These are phyloP conservation scores for Daedaleopsis nitida DNA, from an alignment of 768 basidiomycete species.

Conservation along the genomic window DNA sequence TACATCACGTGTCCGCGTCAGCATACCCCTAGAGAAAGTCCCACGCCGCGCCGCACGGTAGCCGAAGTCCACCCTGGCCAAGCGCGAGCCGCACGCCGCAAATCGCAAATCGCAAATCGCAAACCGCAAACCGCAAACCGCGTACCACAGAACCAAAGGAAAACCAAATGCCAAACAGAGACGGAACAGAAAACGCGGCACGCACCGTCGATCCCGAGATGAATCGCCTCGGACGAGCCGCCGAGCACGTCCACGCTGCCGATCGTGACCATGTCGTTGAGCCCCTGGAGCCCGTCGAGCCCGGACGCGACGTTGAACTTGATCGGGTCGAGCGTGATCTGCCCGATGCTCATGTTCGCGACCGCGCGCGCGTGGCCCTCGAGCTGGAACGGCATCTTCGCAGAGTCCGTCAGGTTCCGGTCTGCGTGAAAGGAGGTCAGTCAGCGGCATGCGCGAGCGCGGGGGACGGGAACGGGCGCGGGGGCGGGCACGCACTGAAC, in stretches of 20 bases:
- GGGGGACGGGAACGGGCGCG: no score
- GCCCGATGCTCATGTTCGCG: slow-evolving; percentile 62
- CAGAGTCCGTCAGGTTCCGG: slow-evolving; percentile 53
- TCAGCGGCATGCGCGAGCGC: no score
- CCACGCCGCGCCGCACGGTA: no score
- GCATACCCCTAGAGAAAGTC: not conserved
- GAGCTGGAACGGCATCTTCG: slow-evolving; percentile 53
- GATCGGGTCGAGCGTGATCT: slow-evolving; percentile 70
- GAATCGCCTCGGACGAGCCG: slow-evolving; percentile 59
- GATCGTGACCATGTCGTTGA: slow-evolving; percentile 58
- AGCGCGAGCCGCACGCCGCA: no score
- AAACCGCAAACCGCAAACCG: no score
- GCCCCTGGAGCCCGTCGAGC: slow-evolving; percentile 60
- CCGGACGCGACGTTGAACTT: slow-evolving; percentile 68
- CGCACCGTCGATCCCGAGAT: slow-evolving; percentile 59
- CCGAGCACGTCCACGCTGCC: slow-evolving; percentile 65
- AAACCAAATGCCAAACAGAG: not conserved
- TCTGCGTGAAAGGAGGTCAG: slow-evolving; percentile 37
- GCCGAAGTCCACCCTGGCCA: no score
- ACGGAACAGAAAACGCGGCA: not conserved
- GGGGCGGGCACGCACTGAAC: slow-evolving; percentile 51
- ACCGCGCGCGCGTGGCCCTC: slow-evolving; percentile 61
- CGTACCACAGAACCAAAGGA: no score
- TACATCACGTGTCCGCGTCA: slow-evolving; percentile 36
- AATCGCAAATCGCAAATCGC: no score